A percentile compares a stretch with the other conserved stretches of the same genome.
phyloP scores from a whole-genome alignment of 352 stramenopile species.

The Phytopythium kandeliae region DNA sequence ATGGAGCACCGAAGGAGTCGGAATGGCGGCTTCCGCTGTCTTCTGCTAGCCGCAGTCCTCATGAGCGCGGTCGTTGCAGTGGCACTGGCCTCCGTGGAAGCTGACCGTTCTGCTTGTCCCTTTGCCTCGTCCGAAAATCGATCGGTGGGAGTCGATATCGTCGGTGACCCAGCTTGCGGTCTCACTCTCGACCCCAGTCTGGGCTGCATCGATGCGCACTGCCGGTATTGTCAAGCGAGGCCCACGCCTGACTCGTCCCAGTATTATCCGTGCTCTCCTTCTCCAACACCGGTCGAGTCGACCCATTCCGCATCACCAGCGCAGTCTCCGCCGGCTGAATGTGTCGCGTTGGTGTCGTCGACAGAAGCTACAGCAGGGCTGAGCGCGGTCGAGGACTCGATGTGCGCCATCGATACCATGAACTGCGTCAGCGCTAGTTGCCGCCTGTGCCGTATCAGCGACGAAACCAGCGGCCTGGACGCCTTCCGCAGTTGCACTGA shows the following conservation, averaged over 20 bases:
- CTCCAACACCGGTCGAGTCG: neutral
- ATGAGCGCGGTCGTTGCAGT: neutral
- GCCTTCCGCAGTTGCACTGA: neutral
- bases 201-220: slow-evolving; percentile 7
- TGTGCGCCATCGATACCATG: slow-evolving; percentile 4
- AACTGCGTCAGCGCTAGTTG: slow-evolving; percentile 3
- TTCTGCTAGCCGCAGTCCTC: neutral
- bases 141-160: slow-evolving; percentile 3
- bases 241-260: neutral
- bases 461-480: neutral
- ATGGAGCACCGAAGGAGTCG: neutral
- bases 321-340: neutral
- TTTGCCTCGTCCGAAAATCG: neutral
- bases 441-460: neutral
- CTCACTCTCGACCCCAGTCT: neutral
- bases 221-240: slow-evolving; percentile 3
- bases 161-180: slow-evolving; percentile 1
- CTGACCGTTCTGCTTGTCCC: neutral
- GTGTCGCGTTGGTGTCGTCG: slow-evolving; percentile 3
- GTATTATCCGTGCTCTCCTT: slow-evolving; percentile 11
- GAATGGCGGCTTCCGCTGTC: neutral
- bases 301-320: neutral
- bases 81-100: neutral
- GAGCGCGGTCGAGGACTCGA: slow-evolving; percentile 3
- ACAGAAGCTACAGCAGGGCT: neutral